Evolutionary conservation across 2,329 filamentous ascomycete species (phyloP).

Genomic region (Cordyceps javanica): DNA sequence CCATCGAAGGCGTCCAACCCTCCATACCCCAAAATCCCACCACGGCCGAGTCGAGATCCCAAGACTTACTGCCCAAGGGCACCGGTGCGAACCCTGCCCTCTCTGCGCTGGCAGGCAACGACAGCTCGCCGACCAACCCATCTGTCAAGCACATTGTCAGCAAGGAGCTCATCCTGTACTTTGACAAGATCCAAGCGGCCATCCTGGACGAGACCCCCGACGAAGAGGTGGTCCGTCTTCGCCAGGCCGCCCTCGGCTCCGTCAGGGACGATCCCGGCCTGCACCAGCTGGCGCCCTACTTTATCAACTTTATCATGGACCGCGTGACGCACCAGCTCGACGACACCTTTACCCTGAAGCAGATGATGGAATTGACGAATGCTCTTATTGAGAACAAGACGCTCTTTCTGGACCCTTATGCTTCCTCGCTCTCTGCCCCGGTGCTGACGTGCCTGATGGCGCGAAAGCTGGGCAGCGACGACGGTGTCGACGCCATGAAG

Average conservation of each 20-base stretch:
- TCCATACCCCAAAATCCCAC: slow-evolving; percentile 96
- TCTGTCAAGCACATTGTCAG: slow-evolving; percentile 93
- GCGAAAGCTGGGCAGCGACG: slow-evolving; percentile 64
- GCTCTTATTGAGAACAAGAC: slow-evolving; percentile 78
- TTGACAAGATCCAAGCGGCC: slow-evolving; percentile 87
- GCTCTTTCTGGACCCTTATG: slow-evolving; percentile 63
- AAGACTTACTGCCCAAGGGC: slow-evolving; percentile 85
- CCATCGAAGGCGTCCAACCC: slow-evolving; percentile 94
- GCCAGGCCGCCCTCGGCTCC: slow-evolving; percentile 77
- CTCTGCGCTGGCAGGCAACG: slow-evolving; percentile 72
- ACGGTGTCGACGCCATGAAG: slow-evolving; percentile 44
- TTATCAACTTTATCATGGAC: slow-evolving; percentile 90
- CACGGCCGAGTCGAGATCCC: slow-evolving; percentile 71
- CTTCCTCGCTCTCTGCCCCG: slow-evolving; percentile 67
- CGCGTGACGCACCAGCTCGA: slow-evolving; percentile 93
- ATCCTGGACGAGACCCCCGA: slow-evolving; percentile 84
- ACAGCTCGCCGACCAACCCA: slow-evolving; percentile 79
- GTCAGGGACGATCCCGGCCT: slow-evolving; percentile 84
- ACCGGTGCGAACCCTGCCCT: slow-evolving; percentile 81
- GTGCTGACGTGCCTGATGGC: slow-evolving; percentile 83
- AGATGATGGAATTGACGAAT: slow-evolving; percentile 86
- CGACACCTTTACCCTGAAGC: slow-evolving; percentile 78
- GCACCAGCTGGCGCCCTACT: slow-evolving; percentile 94
- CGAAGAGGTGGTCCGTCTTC: slow-evolving; percentile 64
- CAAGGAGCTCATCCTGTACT: slow-evolving; percentile 93